These are phyloP conservation scores for Globisporangium lucens DNA, from an alignment of 352 stramenopile species.

Conservation along the genomic window DNA sequence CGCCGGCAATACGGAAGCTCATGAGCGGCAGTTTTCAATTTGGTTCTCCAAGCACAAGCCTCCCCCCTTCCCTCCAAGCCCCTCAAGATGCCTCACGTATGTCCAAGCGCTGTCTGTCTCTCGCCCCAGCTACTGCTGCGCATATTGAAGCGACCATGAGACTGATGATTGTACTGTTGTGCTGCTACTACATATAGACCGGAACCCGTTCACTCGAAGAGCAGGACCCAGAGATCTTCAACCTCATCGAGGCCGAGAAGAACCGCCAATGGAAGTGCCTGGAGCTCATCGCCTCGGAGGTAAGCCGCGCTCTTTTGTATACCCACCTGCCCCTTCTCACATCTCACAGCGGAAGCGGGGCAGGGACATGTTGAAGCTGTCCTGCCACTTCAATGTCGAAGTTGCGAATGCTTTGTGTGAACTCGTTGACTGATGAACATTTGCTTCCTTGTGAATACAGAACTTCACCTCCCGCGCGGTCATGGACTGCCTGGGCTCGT, in stretches of 20 bases:
- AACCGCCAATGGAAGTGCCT: constrained; percentile 96
- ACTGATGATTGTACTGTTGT: neutral
- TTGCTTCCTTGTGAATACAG: constrained; percentile 8
- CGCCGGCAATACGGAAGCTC: neutral
- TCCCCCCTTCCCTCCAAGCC: neutral
- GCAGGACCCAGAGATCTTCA: constrained; percentile 97
- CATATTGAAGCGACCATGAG: neutral
- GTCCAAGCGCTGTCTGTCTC: constrained; percentile 12
- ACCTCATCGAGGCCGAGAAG: constrained; percentile 99
- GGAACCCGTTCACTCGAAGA: constrained; percentile 86
- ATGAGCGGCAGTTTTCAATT: constrained; percentile 19
- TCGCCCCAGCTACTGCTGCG: neutral
- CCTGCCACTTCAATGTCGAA: constrained; percentile 16
- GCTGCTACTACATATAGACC: constrained; percentile 21
- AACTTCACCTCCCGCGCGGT: constrained; percentile 99
- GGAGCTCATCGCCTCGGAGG: constrained; percentile 98
- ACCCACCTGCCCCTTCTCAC: neutral
- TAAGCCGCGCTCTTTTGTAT: constrained; percentile 10
- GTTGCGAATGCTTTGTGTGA: constrained; percentile 2
- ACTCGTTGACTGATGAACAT: constrained; percentile 8
- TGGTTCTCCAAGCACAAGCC: constrained; percentile 17
- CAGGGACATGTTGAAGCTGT: constrained; percentile 3
- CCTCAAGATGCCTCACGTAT: constrained; percentile 53
- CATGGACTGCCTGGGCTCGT: constrained; percentile 98
- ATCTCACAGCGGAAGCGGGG: neutral